phyloP scores from a whole-genome alignment of 768 basidiomycete genomes.

The Suillus brevipes region DNA sequence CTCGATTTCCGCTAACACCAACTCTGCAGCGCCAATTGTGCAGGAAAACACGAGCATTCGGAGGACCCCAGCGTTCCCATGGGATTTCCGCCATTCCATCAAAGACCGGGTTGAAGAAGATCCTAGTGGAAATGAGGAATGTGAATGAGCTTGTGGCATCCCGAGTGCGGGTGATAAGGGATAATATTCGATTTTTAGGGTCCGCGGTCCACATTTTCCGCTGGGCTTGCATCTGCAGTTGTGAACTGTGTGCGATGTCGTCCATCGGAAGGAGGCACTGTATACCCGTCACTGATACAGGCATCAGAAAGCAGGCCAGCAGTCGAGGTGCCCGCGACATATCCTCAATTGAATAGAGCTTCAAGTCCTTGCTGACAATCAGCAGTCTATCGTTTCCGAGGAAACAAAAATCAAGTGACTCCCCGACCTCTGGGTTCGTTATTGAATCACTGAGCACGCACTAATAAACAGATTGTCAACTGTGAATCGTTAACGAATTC shows the following conservation, averaged over 20 bases:
- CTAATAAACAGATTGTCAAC: not conserved
- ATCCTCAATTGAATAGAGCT: slow-evolving; percentile 7
- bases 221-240: not conserved
- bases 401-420: slow-evolving; percentile 7
- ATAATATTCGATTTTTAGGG: slow-evolving; percentile 4
- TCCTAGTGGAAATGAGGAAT: slow-evolving; percentile 3
- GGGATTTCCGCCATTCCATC: not conserved
- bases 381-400: slow-evolving; percentile 8
- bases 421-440: not conserved
- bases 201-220: slow-evolving; percentile 2
- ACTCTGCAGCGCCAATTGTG: not conserved
- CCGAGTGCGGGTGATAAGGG: not conserved
- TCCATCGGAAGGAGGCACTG: not conserved
- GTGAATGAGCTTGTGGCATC: not conserved
- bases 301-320: not conserved
- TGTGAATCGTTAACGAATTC: not conserved
- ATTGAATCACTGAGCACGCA: not conserved
- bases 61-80: slow-evolving; percentile 7
- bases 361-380: not conserved
- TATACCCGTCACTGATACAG: not conserved
- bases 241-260: not conserved
- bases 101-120: not conserved
- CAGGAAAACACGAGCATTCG: slow-evolving; percentile 1
- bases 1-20: slow-evolving; percentile 8
- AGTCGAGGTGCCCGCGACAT: not conserved